Conservation (phyloP, 768 basidiomycete species). For the Suillus occidentalis region DNA sequence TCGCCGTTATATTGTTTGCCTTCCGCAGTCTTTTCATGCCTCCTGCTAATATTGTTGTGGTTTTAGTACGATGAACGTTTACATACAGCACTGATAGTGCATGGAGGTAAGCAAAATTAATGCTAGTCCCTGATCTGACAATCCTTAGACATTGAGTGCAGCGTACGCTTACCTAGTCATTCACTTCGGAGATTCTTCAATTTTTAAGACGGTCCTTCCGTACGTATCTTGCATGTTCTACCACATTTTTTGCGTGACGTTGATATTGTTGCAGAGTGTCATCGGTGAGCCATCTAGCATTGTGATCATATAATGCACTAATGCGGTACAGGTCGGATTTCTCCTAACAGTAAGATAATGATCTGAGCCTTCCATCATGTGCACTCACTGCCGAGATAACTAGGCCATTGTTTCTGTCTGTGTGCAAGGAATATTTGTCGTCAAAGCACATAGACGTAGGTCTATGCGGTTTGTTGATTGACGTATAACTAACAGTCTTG, state of each 20-base stretch:
- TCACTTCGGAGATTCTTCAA: not conserved
- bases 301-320: not conserved
- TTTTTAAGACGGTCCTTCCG: not conserved
- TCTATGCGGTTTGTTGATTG: not conserved
- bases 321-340: not conserved
- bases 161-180: not conserved
- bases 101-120: constrained; percentile 3
- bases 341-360: not conserved
- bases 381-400: not conserved
- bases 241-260: not conserved
- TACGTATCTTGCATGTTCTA: not conserved
- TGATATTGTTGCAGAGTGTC: not conserved
- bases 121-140: not conserved
- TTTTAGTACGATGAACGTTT: not conserved
- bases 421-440: constrained; percentile 2
- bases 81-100: not conserved
- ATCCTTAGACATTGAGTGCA: not conserved
- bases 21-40: not conserved
- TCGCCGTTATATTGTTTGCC: not conserved
- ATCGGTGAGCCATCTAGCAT: not conserved
- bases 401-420: not conserved
- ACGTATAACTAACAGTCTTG: not conserved
- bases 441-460: constrained; percentile 2
- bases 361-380: not conserved
- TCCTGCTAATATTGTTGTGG: not conserved